Conservation (phyloP, 2,329 filamentous ascomycete genomes). For the Colletotrichum nymphaeae region DNA sequence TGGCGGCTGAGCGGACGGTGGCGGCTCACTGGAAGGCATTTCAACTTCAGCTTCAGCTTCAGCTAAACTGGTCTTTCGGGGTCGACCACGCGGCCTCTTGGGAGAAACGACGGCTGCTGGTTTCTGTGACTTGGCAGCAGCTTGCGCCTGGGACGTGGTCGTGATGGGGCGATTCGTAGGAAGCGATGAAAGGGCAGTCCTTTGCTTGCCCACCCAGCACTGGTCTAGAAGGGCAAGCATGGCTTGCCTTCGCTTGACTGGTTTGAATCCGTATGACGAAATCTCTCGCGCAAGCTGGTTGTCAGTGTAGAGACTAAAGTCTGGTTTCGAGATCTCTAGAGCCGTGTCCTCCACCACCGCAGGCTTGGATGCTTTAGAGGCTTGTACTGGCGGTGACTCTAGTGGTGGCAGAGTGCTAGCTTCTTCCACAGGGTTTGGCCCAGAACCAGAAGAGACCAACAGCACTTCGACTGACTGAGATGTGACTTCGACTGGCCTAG, state of each 20-base stretch:
- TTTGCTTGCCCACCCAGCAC: slow-evolving; percentile 74
- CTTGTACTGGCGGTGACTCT: background rate
- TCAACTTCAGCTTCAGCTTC: slow-evolving; percentile 9
- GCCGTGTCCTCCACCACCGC: background rate
- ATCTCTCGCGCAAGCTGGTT: slow-evolving; percentile 72
- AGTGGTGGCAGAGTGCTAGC: background rate
- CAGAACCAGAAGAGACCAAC: slow-evolving; percentile 2
- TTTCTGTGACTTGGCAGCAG: slow-evolving; percentile 4
- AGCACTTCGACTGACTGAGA: background rate
- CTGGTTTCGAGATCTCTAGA: slow-evolving; percentile 52
- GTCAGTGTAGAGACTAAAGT: slow-evolving; percentile 72
- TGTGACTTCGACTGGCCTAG: background rate
- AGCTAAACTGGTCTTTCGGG: slow-evolving; percentile 49
- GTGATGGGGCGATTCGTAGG: slow-evolving; percentile 32
- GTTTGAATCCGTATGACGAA: slow-evolving; percentile 76
- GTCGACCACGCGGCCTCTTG: slow-evolving; percentile 48
- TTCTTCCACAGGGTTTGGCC: background rate
- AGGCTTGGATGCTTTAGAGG: background rate
- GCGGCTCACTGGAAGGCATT: slow-evolving; percentile 43
- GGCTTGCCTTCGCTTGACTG: slow-evolving; percentile 72
- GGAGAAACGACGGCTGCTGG: slow-evolving; percentile 31
- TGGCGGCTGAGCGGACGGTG: slow-evolving; percentile 47
- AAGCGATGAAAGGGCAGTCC: slow-evolving; percentile 39
- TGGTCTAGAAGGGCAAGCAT: slow-evolving; percentile 78
- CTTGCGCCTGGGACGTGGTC: slow-evolving; percentile 10